phyloP scores from a whole-genome alignment of 225 moss, liverwort and hornwort genomes.

The Physcomitrellopsis africana region DNA sequence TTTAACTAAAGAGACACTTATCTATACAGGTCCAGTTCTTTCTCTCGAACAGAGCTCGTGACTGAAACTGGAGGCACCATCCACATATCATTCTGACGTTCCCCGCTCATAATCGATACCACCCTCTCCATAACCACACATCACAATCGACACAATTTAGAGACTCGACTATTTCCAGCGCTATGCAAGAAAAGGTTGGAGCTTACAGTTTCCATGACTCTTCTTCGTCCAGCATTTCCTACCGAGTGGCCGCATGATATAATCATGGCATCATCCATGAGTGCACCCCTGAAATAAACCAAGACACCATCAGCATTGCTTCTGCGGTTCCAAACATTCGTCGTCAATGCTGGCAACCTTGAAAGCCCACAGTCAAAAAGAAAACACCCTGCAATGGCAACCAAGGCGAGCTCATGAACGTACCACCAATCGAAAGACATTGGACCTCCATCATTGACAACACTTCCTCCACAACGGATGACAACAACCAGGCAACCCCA shows the following conservation, averaged over 20 bases:
- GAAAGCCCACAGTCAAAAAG: not conserved
- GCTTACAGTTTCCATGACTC: constrained; percentile 87
- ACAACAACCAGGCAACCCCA: not conserved
- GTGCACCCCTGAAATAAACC: constrained; percentile 67
- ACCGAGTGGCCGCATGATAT: constrained; percentile 97
- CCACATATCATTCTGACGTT: constrained; percentile 20
- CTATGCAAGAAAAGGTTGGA: not conserved
- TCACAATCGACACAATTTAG: constrained; percentile 13
- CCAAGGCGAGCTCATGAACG: not conserved
- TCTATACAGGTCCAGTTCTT: not conserved
- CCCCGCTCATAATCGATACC: not conserved
- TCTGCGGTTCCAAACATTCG: not conserved
- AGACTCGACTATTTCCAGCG: constrained; percentile 10
- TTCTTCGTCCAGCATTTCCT: constrained; percentile 77
- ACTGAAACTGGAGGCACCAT: not conserved
- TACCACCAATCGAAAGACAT: constrained; percentile 12
- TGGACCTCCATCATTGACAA: not conserved
- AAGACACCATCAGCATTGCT: constrained; percentile 12
- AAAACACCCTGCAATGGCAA: not conserved
- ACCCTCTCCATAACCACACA: constrained; percentile 24
- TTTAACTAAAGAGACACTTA: not conserved
- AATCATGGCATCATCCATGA: constrained; percentile 99
- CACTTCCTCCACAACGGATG: not conserved
- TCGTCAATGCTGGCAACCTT: constrained; percentile 1
- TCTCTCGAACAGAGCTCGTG: not conserved